These are phyloP conservation scores for Diaporthe destruens DNA, from an alignment of 2,329 filamentous ascomycete genomes.

Conservation along the genomic window DNA sequence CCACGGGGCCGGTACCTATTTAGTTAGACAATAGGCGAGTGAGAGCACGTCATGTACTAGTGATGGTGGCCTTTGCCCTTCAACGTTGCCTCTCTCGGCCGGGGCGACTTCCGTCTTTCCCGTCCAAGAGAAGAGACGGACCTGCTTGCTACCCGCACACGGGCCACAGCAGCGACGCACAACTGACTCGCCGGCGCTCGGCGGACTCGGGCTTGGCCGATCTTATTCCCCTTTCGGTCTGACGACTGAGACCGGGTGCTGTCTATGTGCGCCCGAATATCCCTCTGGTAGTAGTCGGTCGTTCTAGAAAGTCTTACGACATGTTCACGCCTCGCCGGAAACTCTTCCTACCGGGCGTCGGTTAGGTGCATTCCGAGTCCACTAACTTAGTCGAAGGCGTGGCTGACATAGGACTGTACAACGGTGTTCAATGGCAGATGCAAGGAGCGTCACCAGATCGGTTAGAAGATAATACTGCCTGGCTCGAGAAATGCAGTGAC, in stretches of 20 bases:
- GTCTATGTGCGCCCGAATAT: not conserved
- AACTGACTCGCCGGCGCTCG: conserved; percentile 20
- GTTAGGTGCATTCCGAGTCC: not conserved
- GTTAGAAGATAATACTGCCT: not conserved
- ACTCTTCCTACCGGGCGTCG: not conserved
- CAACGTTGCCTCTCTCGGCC: conserved; percentile 3
- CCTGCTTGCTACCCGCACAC: not conserved
- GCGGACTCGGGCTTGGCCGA: conserved; percentile 30
- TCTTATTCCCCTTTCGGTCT: conserved; percentile 9
- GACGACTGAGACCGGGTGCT: not conserved
- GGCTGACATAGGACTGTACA: not conserved
- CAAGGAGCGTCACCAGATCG: not conserved
- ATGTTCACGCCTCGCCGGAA: not conserved
- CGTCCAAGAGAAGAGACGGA: not conserved
- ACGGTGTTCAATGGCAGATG: not conserved
- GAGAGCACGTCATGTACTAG: not conserved
- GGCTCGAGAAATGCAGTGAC: not conserved
- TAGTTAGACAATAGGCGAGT: not conserved
- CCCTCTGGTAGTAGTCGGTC: too few species aligned
- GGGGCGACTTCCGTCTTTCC: not conserved
- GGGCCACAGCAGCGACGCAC: not conserved
- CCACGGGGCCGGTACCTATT: not conserved
- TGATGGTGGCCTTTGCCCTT: not conserved
- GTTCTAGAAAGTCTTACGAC: not conserved
- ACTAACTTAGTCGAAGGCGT: not conserved